A percentile compares a stretch with the other conserved stretches of the same genome.
phyloP scores from a whole-genome alignment of 208 protist species.

The Lotmaria passim region DNA sequence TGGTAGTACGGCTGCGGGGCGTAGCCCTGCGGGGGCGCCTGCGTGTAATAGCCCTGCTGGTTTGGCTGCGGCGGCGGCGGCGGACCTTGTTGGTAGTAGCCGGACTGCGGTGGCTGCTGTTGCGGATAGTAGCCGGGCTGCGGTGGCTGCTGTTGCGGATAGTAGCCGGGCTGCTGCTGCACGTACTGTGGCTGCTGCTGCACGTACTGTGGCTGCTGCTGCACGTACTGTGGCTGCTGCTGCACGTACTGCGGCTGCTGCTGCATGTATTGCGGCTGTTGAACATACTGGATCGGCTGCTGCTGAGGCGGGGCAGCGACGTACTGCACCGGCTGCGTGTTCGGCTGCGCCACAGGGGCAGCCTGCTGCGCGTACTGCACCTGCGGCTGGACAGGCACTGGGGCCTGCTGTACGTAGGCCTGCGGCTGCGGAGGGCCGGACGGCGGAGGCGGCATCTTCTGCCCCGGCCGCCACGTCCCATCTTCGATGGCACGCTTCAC shows the following conservation, averaged over 20 bases:
- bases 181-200: too few species aligned
- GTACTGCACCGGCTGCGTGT: conserved; percentile 17
- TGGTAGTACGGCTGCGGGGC: conserved; percentile 32
- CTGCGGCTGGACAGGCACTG: conserved; percentile 10
- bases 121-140: conserved; percentile 30
- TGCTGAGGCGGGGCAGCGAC: conserved; percentile 9
- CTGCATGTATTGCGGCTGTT: conserved; percentile 22
- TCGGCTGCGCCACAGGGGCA: conserved; percentile 15
- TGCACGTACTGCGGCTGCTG: conserved; percentile 18
- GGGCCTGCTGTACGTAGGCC: background rate
- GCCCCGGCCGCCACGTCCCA: conserved; percentile 45
- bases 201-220: too few species aligned
- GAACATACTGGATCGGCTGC: conserved; percentile 22
- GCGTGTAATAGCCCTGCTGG: conserved; percentile 25
- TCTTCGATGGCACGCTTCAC: conserved; percentile 51
- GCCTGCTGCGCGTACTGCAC: conserved; percentile 10
- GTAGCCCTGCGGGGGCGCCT: conserved; percentile 35
- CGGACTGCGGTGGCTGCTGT: conserved; percentile 1
- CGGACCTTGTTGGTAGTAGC: background rate
- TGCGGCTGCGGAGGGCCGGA: conserved; percentile 26
- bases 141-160: conserved; percentile 8
- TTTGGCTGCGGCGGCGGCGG: conserved; percentile 6
- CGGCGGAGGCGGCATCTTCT: conserved; percentile 35
- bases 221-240: conserved; percentile 14
- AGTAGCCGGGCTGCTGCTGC: conserved; percentile 31